Evolutionary conservation across 2,329 filamentous ascomycete species (phyloP).

Genomic region (Aspergillus intermedius): DNA sequence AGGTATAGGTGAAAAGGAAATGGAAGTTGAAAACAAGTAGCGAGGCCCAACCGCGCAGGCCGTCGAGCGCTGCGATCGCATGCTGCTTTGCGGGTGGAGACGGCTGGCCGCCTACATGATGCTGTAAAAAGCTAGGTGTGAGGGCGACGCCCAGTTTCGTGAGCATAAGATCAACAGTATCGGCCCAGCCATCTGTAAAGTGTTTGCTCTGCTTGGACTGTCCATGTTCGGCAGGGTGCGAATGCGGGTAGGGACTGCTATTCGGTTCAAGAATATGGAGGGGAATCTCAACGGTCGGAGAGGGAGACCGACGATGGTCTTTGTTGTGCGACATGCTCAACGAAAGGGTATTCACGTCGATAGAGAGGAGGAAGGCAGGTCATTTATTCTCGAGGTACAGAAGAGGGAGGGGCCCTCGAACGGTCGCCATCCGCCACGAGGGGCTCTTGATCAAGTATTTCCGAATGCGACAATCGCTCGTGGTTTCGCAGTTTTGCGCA

Average conservation of each 20-base stretch:
- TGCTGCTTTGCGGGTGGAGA: slow-evolving; percentile 25
- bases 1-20: slow-evolving; percentile 40
- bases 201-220: slow-evolving; percentile 12
- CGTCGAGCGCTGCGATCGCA: slow-evolving; percentile 37
- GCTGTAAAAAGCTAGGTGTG: slow-evolving; percentile 33
- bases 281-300: slow-evolving; percentile 21
- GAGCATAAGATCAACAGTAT: slow-evolving; percentile 15
- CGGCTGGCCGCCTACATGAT: slow-evolving; percentile 24
- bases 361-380: background rate
- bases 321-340: slow-evolving; percentile 11
- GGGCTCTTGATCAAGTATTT: background rate
- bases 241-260: slow-evolving; percentile 6
- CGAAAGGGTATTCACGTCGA: background rate
- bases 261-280: slow-evolving; percentile 24
- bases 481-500: background rate
- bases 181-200: slow-evolving; percentile 19
- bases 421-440: background rate
- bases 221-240: slow-evolving; percentile 18
- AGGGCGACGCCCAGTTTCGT: slow-evolving; percentile 23
- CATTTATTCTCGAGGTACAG: background rate
- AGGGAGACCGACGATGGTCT: slow-evolving; percentile 12
- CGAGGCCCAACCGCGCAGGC: slow-evolving; percentile 39
- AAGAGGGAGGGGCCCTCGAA: background rate
- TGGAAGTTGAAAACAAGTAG: slow-evolving; percentile 44
- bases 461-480: background rate